phyloP scores from a whole-genome alignment of 345 rosid genomes.

The Pseudoturritis turrita region DNA sequence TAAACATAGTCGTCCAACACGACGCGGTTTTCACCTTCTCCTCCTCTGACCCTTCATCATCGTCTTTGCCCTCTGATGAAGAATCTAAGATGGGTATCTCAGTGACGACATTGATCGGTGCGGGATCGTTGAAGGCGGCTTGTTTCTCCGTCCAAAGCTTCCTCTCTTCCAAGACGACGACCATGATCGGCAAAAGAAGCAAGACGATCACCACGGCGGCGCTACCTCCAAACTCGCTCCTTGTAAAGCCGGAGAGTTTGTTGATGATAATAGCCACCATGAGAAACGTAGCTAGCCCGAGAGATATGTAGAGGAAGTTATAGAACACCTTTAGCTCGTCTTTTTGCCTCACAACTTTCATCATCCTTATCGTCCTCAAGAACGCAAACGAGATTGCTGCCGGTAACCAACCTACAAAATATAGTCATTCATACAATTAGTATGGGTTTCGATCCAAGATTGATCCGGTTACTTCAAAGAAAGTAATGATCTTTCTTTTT shows the following conservation, averaged over 20 bases:
- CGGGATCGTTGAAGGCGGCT: constrained; percentile 20
- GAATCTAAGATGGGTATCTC: constrained; percentile 11
- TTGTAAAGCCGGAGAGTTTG: constrained; percentile 37
- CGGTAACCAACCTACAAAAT: constrained; percentile 40
- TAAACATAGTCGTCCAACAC: constrained; percentile 35
- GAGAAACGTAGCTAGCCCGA: constrained; percentile 46
- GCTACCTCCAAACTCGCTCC: constrained; percentile 33
- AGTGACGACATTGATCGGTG: constrained; percentile 28
- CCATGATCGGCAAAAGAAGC: constrained; percentile 38
- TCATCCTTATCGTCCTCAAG: constrained; percentile 38
- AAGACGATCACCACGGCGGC: constrained; percentile 34
- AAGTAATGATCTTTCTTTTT: no score
- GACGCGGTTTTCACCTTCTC: constrained; percentile 25
- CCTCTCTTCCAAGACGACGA: constrained; percentile 42
- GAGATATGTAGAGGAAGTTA: constrained; percentile 41
- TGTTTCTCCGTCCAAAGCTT: constrained; percentile 31
- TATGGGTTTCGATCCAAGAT: neutral
- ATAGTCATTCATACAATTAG: constrained; percentile 1
- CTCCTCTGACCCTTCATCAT: neutral
- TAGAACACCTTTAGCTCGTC: constrained; percentile 44
- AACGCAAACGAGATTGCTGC: constrained; percentile 41
- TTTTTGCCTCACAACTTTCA: constrained; percentile 31
- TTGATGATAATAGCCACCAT: constrained; percentile 39
- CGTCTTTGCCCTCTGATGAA: neutral
- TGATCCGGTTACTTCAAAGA: neutral